Conservation (phyloP, 495 filamentous ascomycete species). For the Aspergillus diversus region DNA sequence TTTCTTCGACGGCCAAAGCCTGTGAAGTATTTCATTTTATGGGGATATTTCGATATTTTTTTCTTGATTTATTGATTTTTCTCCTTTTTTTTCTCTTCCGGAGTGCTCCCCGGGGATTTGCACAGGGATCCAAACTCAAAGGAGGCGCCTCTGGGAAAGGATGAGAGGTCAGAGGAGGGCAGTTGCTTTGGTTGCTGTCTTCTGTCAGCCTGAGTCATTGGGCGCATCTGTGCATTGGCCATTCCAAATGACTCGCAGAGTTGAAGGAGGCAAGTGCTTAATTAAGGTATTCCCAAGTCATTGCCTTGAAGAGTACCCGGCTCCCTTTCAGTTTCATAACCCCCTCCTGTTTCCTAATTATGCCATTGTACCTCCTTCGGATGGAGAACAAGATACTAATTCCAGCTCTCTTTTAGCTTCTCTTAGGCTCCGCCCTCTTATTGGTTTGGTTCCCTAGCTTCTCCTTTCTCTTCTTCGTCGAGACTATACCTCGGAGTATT, state of each 20-base stretch:
- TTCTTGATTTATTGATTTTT: neutral
- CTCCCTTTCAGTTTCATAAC: neutral
- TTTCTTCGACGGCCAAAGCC: too few relatives aligned
- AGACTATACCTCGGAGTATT: too few relatives aligned
- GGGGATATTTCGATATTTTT: too few relatives aligned
- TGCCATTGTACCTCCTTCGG: too few relatives aligned
- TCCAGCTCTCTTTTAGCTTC: neutral
- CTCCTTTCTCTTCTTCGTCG: too few relatives aligned
- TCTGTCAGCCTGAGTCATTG: neutral
- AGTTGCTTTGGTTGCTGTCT: neutral
- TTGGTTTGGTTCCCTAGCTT: too few relatives aligned
- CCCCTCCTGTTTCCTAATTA: neutral
- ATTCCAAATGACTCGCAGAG: constrained; percentile 1
- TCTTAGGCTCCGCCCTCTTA: neutral
- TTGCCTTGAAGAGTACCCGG: neutral
- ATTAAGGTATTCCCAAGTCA: neutral
- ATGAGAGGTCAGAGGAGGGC: neutral
- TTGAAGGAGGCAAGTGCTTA: neutral
- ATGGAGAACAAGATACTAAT: neutral
- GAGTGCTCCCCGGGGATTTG: constrained; percentile 16
- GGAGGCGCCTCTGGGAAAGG: neutral
- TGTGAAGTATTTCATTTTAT: too few relatives aligned
- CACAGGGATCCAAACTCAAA: constrained; percentile 17
- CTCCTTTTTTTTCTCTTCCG: neutral
- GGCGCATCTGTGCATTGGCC: neutral